Evolutionary conservation across 129 eudicot genomes (phyloP).

Genomic region (Gnaphalium uliginosum): DNA sequence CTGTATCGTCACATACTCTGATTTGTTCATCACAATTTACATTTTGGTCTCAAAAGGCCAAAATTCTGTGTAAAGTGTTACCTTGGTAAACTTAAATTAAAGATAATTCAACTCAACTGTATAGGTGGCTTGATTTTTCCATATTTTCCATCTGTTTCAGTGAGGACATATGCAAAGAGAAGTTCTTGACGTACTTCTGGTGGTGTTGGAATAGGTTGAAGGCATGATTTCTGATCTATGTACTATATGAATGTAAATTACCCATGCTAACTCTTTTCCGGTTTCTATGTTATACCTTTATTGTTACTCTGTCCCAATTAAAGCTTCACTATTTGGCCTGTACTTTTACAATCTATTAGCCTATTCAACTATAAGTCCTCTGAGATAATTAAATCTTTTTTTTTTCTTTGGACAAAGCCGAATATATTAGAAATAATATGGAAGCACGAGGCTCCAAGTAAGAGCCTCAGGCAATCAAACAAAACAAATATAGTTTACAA

Average conservation of each 20-base stretch:
- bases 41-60: neutral
- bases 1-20: neutral
- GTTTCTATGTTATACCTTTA: constrained; percentile 6
- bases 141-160: constrained; percentile 50
- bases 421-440: no score
- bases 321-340: constrained; percentile 16
- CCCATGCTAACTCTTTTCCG: constrained; percentile 8
- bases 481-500: no score
- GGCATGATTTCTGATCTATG: constrained; percentile 52
- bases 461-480: no score
- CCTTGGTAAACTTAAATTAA: neutral
- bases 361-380: neutral
- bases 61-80: neutral
- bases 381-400: neutral
- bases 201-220: constrained; percentile 89
- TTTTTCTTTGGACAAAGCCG: no score
- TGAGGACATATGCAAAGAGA: constrained; percentile 72
- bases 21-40: neutral
- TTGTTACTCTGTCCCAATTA: neutral
- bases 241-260: constrained; percentile 21
- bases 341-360: neutral
- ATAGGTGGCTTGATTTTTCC: constrained; percentile 11
- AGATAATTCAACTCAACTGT: neutral
- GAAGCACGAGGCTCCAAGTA: no score
- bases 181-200: constrained; percentile 93